phyloP scores from a whole-genome alignment of 148 eudicot species.

The Pouteria glomerata region DNA sequence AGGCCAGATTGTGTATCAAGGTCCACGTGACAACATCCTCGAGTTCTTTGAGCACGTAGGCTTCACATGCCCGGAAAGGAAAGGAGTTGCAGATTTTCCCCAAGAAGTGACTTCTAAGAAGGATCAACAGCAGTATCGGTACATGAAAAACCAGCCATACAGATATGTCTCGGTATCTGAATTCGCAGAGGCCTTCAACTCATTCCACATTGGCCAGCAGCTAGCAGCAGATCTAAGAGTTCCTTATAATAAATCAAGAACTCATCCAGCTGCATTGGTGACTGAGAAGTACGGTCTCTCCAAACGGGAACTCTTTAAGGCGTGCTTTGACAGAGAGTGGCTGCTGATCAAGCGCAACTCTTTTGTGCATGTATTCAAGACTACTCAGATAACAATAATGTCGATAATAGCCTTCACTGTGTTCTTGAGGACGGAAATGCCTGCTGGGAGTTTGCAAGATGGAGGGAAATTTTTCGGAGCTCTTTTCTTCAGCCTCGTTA shows the following conservation, averaged over 20 bases:
- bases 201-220: conserved; percentile 26
- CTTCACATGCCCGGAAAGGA: no score
- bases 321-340: no score
- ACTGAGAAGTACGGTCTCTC: conserved; percentile 35
- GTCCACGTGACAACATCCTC: no score
- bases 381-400: no score
- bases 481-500: no score
- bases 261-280: no score
- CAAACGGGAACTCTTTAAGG: conserved; percentile 30
- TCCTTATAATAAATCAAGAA: conserved; percentile 30
- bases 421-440: conserved; percentile 42
- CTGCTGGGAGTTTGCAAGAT: conserved; percentile 19
- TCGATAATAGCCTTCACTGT: conserved; percentile 29
- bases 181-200: conserved; percentile 24
- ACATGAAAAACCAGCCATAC: conserved; percentile 32
- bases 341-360: no score
- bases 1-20: no score
- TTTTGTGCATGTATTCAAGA: conserved; percentile 35
- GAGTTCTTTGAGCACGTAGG: no score
- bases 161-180: conserved; percentile 26
- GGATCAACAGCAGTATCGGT: conserved; percentile 50
- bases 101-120: no score
- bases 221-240: conserved; percentile 23
- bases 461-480: conserved; percentile 36
- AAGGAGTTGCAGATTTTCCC: no score